Base-by-base conservation (phyloP, 371 early-diverging fungal genomes). In the Saksenaea vasiformis region DNA sequence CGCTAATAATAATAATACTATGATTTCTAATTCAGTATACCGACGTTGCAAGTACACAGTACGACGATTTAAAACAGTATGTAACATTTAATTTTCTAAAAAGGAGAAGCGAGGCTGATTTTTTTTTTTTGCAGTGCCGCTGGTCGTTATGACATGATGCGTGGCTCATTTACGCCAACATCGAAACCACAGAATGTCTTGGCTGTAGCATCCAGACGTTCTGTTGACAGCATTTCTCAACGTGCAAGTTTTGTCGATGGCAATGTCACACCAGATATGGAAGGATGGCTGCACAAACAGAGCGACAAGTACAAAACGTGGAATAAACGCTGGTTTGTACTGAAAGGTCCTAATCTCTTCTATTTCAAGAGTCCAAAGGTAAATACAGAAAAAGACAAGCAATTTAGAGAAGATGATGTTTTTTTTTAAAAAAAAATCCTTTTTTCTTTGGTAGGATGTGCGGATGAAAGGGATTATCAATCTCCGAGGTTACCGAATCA, bases 311-410 rank as follows among this genome's bases (percentile, higher is more conserved):
- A 85, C 68, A 84, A 84, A 41, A 81, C 80, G 1, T 90, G 88
- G 87, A 88, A 88, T 66, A 77, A 74, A 27, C 80, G 90, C 14
- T 90, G 84, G 85, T 90, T 86, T 64, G 85, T 85, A 43, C 76
- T 90, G 59, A 84, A 87, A 57, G 88, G 84, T 0, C 71, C 70
- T 8, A 80, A 80, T 35, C 66, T 90, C 5, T 86, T 79, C 60
- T 85, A 86, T 63, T 85, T 87, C 64, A 86, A 87, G 54, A 78
- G 76, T n/a, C 81, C 84, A 56, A 85, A 85, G 75, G 81, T 70
- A 76, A 31, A 43, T 44, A 36, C 17, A 36, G 27, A 55, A 39
- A 35, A 26, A 56, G 39, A 19, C 24, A 38, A 26, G 26, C 38
- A 55, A 9, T 27, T 14, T 8, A 19, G 39, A 2, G 11, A 11